Evolutionary conservation across 106 monocot species (phyloP).

Genomic region (Dendrobium chrysotoxum): DNA sequence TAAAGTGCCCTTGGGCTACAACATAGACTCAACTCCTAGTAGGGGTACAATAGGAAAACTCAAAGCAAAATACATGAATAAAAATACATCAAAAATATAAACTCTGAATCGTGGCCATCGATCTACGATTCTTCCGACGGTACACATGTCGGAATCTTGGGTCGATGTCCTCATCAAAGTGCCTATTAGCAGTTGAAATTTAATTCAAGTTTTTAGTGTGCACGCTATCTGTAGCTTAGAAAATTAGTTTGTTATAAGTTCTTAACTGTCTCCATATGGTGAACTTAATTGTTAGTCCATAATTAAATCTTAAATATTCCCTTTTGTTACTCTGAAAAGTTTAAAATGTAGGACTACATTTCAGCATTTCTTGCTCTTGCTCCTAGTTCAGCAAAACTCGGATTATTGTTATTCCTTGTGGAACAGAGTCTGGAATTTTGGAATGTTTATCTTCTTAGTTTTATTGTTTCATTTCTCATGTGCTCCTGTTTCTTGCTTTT

Average conservation of each 20-base stretch:
- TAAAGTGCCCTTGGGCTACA: too few relatives aligned
- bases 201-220: background rate
- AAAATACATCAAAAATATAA: too few relatives aligned
- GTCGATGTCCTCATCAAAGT: too few relatives aligned
- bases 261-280: background rate
- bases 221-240: background rate
- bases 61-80: too few relatives aligned
- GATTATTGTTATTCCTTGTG: background rate
- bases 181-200: background rate
- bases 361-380: background rate
- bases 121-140: too few relatives aligned
- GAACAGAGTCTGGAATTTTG: background rate
- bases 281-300: background rate
- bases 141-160: too few relatives aligned
- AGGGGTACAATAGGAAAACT: too few relatives aligned
- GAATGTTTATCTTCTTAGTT: background rate
- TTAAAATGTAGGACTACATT: background rate
- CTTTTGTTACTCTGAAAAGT: background rate
- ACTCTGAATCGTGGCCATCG: too few relatives aligned
- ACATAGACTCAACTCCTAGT: too few relatives aligned
- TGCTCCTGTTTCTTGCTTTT: background rate
- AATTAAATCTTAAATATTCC: background rate
- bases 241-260: background rate
- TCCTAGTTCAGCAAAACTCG: background rate
- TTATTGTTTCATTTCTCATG: background rate